Evolutionary conservation across 176 grass and related monocot species (phyloP).

Genomic region (Tuctoria greenei): DNA sequence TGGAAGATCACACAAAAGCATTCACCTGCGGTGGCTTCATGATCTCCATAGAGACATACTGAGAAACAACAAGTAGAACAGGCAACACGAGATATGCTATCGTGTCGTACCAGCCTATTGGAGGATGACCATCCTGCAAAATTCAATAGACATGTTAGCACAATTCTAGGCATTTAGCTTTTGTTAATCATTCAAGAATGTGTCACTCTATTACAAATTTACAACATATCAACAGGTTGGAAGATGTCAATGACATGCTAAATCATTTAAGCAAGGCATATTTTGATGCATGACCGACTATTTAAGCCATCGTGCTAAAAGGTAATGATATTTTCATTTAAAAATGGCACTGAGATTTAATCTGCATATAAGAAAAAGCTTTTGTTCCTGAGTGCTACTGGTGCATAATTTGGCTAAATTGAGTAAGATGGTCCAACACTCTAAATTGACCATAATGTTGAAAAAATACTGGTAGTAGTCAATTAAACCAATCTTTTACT

Average conservation of each 20-base stretch:
- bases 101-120: conserved; percentile 85
- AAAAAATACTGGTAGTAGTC: conserved; percentile 5
- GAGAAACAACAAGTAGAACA: conserved; percentile 84
- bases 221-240: not conserved
- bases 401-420: not conserved
- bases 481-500: not conserved
- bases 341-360: not conserved
- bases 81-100: conserved; percentile 91
- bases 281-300: not conserved
- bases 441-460: not conserved
- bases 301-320: not conserved
- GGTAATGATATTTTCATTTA: too few species aligned
- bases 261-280: conserved; percentile 1
- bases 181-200: not conserved
- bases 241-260: not conserved
- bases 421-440: not conserved
- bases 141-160: conserved; percentile 23
- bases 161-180: not conserved
- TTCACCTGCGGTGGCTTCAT: conserved; percentile 97
- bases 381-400: not conserved
- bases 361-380: not conserved
- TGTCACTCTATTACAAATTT: not conserved
- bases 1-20: conserved; percentile 2
- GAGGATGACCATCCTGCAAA: conserved; percentile 93
- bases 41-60: conserved; percentile 98